A percentile compares a stretch with the other conserved stretches of the same genome.
phyloP scores from a whole-genome alignment of 257 asterid species.

The Orobanche coerulescens region DNA sequence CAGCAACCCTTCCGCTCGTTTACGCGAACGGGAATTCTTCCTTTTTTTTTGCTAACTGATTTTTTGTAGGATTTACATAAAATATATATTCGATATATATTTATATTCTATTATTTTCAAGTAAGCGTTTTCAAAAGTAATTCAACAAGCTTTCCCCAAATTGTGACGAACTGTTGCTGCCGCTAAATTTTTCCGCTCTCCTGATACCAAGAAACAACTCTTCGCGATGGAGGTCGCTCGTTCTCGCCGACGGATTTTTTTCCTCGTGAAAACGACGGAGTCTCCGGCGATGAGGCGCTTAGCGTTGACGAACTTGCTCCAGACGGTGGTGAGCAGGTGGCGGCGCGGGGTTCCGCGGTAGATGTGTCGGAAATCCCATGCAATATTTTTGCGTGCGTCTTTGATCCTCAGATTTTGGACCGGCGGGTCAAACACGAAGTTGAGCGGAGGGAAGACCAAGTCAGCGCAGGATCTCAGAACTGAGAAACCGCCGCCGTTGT shows the following conservation, averaged over 20 bases:
- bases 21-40: too few species aligned
- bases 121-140: too few species aligned
- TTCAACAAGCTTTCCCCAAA: not conserved
- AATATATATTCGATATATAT: too few species aligned
- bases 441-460: slow-evolving; percentile 40
- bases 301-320: slow-evolving; percentile 53
- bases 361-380: slow-evolving; percentile 55
- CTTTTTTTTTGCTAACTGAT: too few species aligned
- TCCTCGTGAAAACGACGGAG: slow-evolving; percentile 41
- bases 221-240: not conserved
- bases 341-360: slow-evolving; percentile 67
- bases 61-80: too few species aligned
- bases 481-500: slow-evolving; percentile 63
- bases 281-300: slow-evolving; percentile 54
- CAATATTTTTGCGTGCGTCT: slow-evolving; percentile 26
- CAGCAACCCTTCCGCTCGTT: too few species aligned
- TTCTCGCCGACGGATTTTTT: slow-evolving; percentile 1
- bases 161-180: not conserved
- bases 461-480: slow-evolving; percentile 61
- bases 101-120: too few species aligned
- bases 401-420: slow-evolving; percentile 36
- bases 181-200: slow-evolving; percentile 25
- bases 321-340: slow-evolving; percentile 61
- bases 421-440: slow-evolving; percentile 39
- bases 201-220: slow-evolving; percentile 50